Evolutionary conservation across 768 basidiomycete genomes (phyloP).

Genomic region (Neoboletus subvelutipes): DNA sequence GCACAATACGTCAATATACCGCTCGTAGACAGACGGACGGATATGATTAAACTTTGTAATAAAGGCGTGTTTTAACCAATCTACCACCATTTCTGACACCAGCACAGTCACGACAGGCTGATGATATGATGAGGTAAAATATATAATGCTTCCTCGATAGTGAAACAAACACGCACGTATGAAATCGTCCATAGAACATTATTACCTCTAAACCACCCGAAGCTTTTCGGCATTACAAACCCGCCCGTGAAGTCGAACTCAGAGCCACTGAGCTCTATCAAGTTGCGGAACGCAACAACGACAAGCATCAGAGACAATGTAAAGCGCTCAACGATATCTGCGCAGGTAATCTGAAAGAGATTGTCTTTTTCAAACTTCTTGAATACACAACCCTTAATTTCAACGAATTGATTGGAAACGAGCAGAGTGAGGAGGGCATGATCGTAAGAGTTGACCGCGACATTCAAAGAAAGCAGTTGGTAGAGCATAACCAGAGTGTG

Average conservation of each 20-base stretch:
- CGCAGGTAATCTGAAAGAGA: constrained; percentile 97
- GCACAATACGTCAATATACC: constrained; percentile 94
- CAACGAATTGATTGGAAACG: constrained; percentile 97
- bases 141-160: not conserved
- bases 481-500: constrained; percentile 97
- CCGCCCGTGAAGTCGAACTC: constrained; percentile 77
- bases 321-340: constrained; percentile 98
- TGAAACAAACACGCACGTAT: constrained; percentile 57
- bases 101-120: constrained; percentile 93
- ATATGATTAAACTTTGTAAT: constrained; percentile 99
- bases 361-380: constrained; percentile 99
- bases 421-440: constrained; percentile 91
- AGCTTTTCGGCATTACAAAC: constrained; percentile 75
- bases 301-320: constrained; percentile 87
- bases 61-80: constrained; percentile 99
- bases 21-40: constrained; percentile 89
- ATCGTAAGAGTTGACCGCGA: constrained; percentile 98
- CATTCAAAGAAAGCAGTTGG: constrained; percentile 91
- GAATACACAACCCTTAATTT: constrained; percentile 99
- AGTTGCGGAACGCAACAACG: constrained; percentile 89
- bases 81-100: constrained; percentile 89
- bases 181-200: constrained; percentile 86
- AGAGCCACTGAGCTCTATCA: constrained; percentile 90
- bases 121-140: constrained; percentile 2
- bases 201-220: constrained; percentile 80